These are phyloP conservation scores for Umbellularia californica DNA, from an alignment of 164 flowering plant genomes.

Conservation along the genomic window DNA sequence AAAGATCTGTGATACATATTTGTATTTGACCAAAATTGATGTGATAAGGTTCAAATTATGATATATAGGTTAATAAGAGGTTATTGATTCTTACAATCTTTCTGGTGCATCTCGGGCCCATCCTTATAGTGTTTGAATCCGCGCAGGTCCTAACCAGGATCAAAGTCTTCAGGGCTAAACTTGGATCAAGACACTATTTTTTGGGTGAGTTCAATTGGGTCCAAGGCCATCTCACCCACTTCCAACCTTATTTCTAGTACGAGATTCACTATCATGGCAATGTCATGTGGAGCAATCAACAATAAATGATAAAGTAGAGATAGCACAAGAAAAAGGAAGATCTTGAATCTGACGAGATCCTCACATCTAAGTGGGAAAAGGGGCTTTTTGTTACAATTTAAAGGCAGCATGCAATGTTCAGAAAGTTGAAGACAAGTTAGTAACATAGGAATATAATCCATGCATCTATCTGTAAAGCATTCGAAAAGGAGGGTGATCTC, in stretches of 20 bases:
- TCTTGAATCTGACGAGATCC: background rate
- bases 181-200: no score
- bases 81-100: no score
- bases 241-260: background rate
- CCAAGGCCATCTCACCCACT: background rate
- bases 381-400: background rate
- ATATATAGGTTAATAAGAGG: no score
- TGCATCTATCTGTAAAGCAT: background rate
- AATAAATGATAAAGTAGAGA: background rate
- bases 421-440: no score
- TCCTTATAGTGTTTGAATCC: no score
- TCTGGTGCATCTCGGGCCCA: no score
- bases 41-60: no score
- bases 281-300: background rate
- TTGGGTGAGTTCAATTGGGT: background rate
- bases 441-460: no score
- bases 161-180: no score
- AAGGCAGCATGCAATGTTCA: background rate
- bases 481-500: background rate
- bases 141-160: no score
- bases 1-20: no score
- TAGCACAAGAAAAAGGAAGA: background rate
- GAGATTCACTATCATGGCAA: background rate
- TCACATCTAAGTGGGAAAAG: background rate
- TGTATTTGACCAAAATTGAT: no score